Conservation (phyloP, 371 early-diverging fungal species). For the Dichotomocladium elegans region DNA sequence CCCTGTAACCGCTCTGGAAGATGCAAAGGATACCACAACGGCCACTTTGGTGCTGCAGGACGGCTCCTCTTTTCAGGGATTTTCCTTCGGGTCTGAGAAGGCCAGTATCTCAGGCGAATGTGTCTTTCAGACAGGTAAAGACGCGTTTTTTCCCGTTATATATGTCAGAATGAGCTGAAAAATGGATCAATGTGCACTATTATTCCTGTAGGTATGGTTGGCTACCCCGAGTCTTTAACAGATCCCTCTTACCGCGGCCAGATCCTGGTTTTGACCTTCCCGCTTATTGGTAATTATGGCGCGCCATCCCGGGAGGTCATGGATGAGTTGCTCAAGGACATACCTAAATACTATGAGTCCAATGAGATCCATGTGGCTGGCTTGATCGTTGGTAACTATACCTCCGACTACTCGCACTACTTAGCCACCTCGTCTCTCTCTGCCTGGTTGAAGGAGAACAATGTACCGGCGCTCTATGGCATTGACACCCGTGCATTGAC, state of each 20-base stretch:
- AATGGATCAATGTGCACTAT: not conserved
- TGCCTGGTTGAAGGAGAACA: slow-evolving; percentile 83
- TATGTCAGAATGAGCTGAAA: not conserved
- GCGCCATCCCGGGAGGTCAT: slow-evolving; percentile 70
- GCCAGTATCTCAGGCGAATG: slow-evolving; percentile 91
- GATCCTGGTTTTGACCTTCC: slow-evolving; percentile 89
- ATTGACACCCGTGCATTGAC: slow-evolving; percentile 93
- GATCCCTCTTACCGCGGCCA: slow-evolving; percentile 96
- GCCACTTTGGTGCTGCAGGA: slow-evolving; percentile 82
- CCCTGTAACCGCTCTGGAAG: slow-evolving; percentile 53
- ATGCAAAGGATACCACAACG: slow-evolving; percentile 44
- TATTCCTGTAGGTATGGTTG: slow-evolving; percentile 43
- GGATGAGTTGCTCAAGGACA: slow-evolving; percentile 77
- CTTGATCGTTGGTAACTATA: slow-evolving; percentile 84
- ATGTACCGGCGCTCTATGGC: slow-evolving; percentile 86
- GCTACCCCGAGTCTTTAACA: slow-evolving; percentile 94
- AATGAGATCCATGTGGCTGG: slow-evolving; percentile 80
- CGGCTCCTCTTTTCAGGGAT: slow-evolving; percentile 82
- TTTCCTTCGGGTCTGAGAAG: slow-evolving; percentile 90
- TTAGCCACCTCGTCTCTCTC: slow-evolving; percentile 82
- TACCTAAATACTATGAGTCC: slow-evolving; percentile 85
- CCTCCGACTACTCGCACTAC: slow-evolving; percentile 85
- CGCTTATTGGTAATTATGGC: slow-evolving; percentile 90
- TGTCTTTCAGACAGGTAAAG: slow-evolving; percentile 94
- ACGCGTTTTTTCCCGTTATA: too few species aligned